Evolutionary conservation across 805 yeast species (phyloP), one percentile per base, ranked within the genome.

Genomic region (Kodamaea lidongshanica): DNA sequence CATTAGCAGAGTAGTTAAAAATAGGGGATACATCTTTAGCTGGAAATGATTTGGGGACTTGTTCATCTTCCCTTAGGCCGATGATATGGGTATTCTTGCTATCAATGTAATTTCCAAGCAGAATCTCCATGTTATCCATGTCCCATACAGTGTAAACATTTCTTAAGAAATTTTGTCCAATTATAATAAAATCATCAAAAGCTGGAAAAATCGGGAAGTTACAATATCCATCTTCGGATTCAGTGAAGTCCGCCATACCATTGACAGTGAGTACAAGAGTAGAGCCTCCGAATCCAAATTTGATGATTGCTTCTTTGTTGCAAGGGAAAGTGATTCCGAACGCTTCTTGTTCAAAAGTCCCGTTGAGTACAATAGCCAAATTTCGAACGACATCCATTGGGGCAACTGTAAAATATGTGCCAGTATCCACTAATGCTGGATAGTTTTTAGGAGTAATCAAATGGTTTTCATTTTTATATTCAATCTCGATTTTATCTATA

Each of bases 361-460:
- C 29, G 6, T 16, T 19, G 10, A 27, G 15, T 11, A 19, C 17
- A 5, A 23, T 19, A 9, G 32, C 25, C 19, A 32, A 23, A 11
- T 31, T 35, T 6, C 28, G 19, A 11, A 35, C 17, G 3, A 28
- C 39, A 11, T 28, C 25, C 16, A 19, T 4, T 9, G 39, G 39
- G 5, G 35, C 35, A 7, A 24, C 27, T 6, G 27, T 19, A 8
- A 19, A 16, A 20, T 31, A 32, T 4, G 39, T 32, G 10, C 33
- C 23, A 6, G 35, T 27, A 16, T 35, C 39, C 15, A 35, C 20
- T 7, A 35, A 28, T 3, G 33, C 32, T 7, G 39, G 39, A 27
- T 32, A 35, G 21, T 27, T 19, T 16, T 35, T 31, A 7, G 16
- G 16, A 3, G 29, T 25, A 19, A 22, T 27, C 26, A n/a, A 27